phyloP scores from a whole-genome alignment of 2,329 filamentous ascomycete species.

The Sclerotinia trifoliorum region DNA sequence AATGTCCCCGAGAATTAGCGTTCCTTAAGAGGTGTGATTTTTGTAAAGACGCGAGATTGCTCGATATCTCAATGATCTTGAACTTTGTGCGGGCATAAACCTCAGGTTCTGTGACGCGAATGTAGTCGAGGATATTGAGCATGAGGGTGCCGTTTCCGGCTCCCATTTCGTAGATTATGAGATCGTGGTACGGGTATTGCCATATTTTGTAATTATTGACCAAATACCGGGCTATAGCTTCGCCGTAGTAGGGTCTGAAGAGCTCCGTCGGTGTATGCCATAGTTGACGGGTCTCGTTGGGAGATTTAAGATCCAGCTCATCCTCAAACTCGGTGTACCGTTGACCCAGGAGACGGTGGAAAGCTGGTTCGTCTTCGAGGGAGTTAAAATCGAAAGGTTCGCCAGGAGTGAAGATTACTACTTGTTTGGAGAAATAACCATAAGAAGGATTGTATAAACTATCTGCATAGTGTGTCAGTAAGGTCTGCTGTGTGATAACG shows the following conservation, averaged over 20 bases:
- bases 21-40: conserved; percentile 64
- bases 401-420: conserved; percentile 91
- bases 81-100: conserved; percentile 93
- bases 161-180: conserved; percentile 98
- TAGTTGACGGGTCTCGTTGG: conserved; percentile 75
- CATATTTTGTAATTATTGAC: conserved; percentile 95
- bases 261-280: conserved; percentile 99
- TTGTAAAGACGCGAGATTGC: conserved; percentile 76
- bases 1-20: conserved; percentile 70
- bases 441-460: conserved; percentile 93
- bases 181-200: conserved; percentile 91
- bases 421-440: conserved; percentile 94
- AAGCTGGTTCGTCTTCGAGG: conserved; percentile 81
- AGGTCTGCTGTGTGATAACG: neutral
- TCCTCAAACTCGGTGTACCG: conserved; percentile 93
- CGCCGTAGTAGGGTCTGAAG: conserved; percentile 94
- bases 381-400: conserved; percentile 84
- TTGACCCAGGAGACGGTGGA: conserved; percentile 71
- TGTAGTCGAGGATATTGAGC: conserved; percentile 97
- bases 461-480: conserved; percentile 54
- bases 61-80: conserved; percentile 94
- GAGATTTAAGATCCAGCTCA: conserved; percentile 67
- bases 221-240: conserved; percentile 94
- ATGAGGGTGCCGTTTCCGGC: conserved; percentile 96
- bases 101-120: conserved; percentile 81